These are phyloP conservation scores for Penicillium salamii DNA, from an alignment of 495 filamentous ascomycete species.

Conservation along the genomic window DNA sequence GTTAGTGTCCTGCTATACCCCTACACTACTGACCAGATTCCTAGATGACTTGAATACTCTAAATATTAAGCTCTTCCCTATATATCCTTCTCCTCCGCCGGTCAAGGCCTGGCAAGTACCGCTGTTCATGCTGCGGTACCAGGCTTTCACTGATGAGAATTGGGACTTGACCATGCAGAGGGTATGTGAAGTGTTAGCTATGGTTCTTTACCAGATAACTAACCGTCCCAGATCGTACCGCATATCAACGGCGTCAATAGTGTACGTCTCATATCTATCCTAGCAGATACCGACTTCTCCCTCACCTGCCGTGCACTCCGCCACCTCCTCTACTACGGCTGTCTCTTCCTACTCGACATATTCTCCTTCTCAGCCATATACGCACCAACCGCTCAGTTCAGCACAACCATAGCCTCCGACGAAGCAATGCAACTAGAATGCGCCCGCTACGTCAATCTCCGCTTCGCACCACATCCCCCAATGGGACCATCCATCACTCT, in stretches of 20 bases:
- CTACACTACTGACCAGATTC: slow-evolving; percentile 11
- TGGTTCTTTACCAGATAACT: background rate
- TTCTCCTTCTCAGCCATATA: slow-evolving; percentile 93
- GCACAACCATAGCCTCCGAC: slow-evolving; percentile 65
- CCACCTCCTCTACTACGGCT: slow-evolving; percentile 88
- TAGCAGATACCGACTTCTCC: slow-evolving; percentile 79
- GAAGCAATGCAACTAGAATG: slow-evolving; percentile 80
- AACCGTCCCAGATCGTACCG: slow-evolving; percentile 56
- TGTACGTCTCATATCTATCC: slow-evolving; percentile 76
- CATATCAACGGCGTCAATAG: slow-evolving; percentile 88
- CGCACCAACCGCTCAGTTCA: slow-evolving; percentile 74
- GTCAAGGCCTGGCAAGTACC: slow-evolving; percentile 88
- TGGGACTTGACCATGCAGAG: slow-evolving; percentile 90
- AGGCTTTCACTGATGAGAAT: slow-evolving; percentile 71
- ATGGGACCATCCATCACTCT: slow-evolving; percentile 21
- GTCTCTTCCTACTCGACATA: slow-evolving; percentile 81
- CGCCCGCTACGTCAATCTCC: slow-evolving; percentile 67
- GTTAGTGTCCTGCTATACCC: slow-evolving; percentile 14
- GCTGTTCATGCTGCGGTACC: slow-evolving; percentile 78
- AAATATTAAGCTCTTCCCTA: slow-evolving; percentile 92
- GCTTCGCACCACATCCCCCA: slow-evolving; percentile 36
- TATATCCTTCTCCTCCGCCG: slow-evolving; percentile 70
- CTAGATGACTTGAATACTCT: slow-evolving; percentile 89
- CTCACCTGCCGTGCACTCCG: slow-evolving; percentile 80
- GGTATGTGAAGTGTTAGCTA: slow-evolving; percentile 25